Conservation (phyloP, 768 basidiomycete species). For the Termitomyces sp. region DNA sequence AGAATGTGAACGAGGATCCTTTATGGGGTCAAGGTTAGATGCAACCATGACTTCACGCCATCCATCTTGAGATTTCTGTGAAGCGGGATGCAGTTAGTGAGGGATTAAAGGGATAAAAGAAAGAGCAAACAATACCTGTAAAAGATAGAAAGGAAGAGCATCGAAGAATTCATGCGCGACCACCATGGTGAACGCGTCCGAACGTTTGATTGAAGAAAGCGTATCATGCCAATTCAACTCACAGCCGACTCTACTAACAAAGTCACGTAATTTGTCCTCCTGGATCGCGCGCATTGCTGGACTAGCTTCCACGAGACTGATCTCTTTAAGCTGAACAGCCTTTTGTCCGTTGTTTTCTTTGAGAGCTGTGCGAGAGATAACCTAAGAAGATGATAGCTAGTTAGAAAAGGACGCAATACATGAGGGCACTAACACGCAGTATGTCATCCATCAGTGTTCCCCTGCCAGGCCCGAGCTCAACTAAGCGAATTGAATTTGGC, state of each 20-base stretch:
- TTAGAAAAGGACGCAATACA: not conserved
- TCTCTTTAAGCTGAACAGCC: slow-evolving; percentile 30
- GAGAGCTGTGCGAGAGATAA: slow-evolving; percentile 43
- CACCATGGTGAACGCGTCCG: slow-evolving; percentile 69
- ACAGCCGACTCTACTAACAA: slow-evolving; percentile 26
- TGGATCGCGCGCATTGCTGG: slow-evolving; percentile 61
- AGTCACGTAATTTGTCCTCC: slow-evolving; percentile 37
- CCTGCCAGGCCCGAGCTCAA: slow-evolving; percentile 92
- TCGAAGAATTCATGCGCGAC: slow-evolving; percentile 98
- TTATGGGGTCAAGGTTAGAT: slow-evolving; percentile 22
- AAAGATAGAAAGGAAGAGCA: slow-evolving; percentile 85
- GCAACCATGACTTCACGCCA: slow-evolving; percentile 87
- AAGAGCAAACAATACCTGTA: slow-evolving; percentile 53
- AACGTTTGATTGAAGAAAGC: slow-evolving; percentile 57
- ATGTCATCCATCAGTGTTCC: slow-evolving; percentile 92
- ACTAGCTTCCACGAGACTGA: slow-evolving; percentile 85
- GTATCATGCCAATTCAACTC: slow-evolving; percentile 67
- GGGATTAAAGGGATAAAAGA: not conserved
- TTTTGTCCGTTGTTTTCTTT: slow-evolving; percentile 13
- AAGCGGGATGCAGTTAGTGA: not conserved
- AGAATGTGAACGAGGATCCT: slow-evolving; percentile 11
- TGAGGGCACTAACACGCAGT: slow-evolving; percentile 55
- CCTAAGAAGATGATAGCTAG: slow-evolving; percentile 27
- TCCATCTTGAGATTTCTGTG: slow-evolving; percentile 68
- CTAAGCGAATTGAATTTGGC: slow-evolving; percentile 52